phyloP scores from a whole-genome alignment of 306 rosid genomes.

The Acacia acuminata region DNA sequence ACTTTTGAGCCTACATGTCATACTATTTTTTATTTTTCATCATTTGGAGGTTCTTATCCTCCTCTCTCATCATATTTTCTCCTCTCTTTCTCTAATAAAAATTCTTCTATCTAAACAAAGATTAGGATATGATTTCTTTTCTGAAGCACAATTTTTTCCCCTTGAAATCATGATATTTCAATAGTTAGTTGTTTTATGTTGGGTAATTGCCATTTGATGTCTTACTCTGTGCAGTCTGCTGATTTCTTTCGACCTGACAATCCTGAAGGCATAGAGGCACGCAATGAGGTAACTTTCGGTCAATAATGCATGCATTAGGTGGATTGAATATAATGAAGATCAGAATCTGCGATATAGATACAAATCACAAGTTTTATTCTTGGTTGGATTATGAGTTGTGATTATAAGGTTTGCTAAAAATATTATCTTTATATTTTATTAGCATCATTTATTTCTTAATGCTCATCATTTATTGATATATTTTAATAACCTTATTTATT shows the following conservation, averaged over 20 bases:
- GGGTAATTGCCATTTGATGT: conserved; percentile 23
- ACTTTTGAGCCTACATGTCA: background rate
- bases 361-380: background rate
- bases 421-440: background rate
- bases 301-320: conserved; percentile 27
- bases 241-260: conserved; percentile 97
- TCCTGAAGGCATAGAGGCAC: conserved; percentile 97
- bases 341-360: conserved; percentile 4
- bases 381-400: conserved; percentile 15
- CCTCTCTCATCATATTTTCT: background rate
- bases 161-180: conserved; percentile 29
- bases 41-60: background rate
- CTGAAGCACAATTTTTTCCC: background rate
- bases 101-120: background rate
- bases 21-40: background rate
- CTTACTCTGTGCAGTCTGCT: conserved; percentile 66
- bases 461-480: background rate
- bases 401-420: conserved; percentile 21
- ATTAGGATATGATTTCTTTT: background rate
- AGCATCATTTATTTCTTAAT: background rate
- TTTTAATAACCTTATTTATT: background rate
- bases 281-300: conserved; percentile 81
- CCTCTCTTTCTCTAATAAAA: background rate
- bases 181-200: conserved; percentile 17
- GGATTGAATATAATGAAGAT: background rate